These are phyloP conservation scores for Pleurotus eryngii DNA, from an alignment of 768 basidiomycete genomes.

Conservation along the genomic window DNA sequence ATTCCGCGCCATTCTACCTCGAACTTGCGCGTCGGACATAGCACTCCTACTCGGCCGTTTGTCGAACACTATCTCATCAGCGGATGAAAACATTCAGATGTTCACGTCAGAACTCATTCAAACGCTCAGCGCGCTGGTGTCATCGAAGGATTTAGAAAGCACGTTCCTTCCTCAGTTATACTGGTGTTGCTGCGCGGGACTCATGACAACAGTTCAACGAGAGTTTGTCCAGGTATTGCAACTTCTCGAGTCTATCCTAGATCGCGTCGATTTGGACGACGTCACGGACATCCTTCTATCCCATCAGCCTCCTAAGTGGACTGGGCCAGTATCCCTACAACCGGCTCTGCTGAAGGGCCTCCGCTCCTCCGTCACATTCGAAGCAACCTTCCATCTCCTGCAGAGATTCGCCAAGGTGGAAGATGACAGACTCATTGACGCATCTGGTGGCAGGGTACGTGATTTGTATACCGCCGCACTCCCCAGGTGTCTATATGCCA, in stretches of 20 bases:
- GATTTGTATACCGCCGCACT: slow-evolving; percentile 78
- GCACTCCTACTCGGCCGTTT: slow-evolving; percentile 79
- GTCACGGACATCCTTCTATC: slow-evolving; percentile 67
- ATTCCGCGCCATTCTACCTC: slow-evolving; percentile 78
- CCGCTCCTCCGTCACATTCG: slow-evolving; percentile 70
- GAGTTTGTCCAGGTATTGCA: slow-evolving; percentile 72
- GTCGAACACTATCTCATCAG: slow-evolving; percentile 77
- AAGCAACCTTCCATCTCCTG: slow-evolving; percentile 65
- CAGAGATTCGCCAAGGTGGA: slow-evolving; percentile 57
- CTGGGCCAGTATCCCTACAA: slow-evolving; percentile 60
- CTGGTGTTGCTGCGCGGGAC: slow-evolving; percentile 81
- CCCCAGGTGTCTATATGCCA: slow-evolving; percentile 87
- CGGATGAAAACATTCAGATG: slow-evolving; percentile 72
- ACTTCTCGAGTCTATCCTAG: slow-evolving; percentile 63
- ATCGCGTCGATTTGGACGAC: slow-evolving; percentile 66
- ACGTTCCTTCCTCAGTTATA: slow-evolving; percentile 77
- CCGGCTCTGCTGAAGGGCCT: slow-evolving; percentile 71
- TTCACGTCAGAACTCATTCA: slow-evolving; percentile 83
- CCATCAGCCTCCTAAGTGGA: slow-evolving; percentile 72
- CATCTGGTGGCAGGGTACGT: slow-evolving; percentile 67
- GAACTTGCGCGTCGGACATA: slow-evolving; percentile 66
- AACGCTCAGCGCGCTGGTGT: slow-evolving; percentile 65
- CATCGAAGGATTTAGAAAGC: slow-evolving; percentile 52
- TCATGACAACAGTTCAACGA: slow-evolving; percentile 76
- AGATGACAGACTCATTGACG: slow-evolving; percentile 67